phyloP scores from a whole-genome alignment of 2,329 filamentous ascomycete genomes.

The Cadophora sp. region DNA sequence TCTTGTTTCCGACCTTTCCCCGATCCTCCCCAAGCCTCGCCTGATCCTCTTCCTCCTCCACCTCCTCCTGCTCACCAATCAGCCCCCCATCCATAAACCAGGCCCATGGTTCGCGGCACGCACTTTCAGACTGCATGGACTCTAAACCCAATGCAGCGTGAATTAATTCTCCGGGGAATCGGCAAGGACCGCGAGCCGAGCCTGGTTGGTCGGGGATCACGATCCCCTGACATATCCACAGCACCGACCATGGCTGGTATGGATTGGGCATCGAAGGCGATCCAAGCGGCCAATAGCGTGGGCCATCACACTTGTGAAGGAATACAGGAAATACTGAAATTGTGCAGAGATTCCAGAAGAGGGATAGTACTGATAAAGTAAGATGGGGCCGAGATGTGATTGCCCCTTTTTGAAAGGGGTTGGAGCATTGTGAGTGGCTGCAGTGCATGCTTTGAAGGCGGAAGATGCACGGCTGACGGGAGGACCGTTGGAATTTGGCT shows the following conservation, averaged over 20 bases:
- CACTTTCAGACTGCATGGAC: neutral
- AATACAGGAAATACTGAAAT: neutral
- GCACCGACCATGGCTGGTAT: neutral
- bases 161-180: slow-evolving; percentile 27
- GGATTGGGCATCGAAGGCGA: neutral
- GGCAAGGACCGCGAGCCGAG: slow-evolving; percentile 12
- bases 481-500: neutral
- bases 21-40: neutral
- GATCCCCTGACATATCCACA: neutral
- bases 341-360: neutral
- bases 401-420: slow-evolving; percentile 17
- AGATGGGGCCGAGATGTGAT: slow-evolving; percentile 10
- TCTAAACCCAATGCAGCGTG: slow-evolving; percentile 7
- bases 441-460: neutral
- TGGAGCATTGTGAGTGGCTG: neutral
- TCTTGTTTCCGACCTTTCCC: neutral
- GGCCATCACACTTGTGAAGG: slow-evolving; percentile 19
- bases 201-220: neutral
- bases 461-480: slow-evolving; percentile 1
- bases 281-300: slow-evolving; percentile 14
- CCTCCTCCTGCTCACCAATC: neutral
- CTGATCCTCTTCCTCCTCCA: neutral
- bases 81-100: slow-evolving; percentile 4
- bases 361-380: neutral
- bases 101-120: slow-evolving; percentile 14